Percentiles rank a stretch among this genome's conserved stretches.
These are phyloP conservation scores for Brassica rapa DNA, from an alignment of 345 rosid species.

Conservation along the genomic window DNA sequence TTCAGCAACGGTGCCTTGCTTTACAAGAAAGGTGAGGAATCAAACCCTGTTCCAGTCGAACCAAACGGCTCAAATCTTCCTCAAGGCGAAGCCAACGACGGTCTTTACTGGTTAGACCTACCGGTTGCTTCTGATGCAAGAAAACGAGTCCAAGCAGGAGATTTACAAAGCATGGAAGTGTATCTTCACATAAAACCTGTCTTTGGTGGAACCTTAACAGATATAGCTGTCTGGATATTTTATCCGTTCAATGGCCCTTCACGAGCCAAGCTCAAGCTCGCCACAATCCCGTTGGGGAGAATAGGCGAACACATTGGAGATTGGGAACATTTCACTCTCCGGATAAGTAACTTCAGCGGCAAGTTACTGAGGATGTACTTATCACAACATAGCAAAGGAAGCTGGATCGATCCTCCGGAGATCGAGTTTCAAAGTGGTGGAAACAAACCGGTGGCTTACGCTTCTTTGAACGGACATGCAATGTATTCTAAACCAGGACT, in stretches of 20 bases:
- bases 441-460: conserved; percentile 59
- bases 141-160: conserved; percentile 64
- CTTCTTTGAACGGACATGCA: conserved; percentile 85
- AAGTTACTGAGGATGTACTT: conserved; percentile 56
- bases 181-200: conserved; percentile 72
- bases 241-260: conserved; percentile 86
- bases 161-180: conserved; percentile 52
- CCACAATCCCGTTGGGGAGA: conserved; percentile 55
- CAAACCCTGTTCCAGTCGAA: conserved; percentile 54
- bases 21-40: conserved; percentile 63
- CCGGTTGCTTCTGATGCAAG: conserved; percentile 48
- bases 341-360: conserved; percentile 81
- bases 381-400: conserved; percentile 76
- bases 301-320: conserved; percentile 87
- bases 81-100: conserved; percentile 75
- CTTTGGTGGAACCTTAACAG: conserved; percentile 71
- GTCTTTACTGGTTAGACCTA: conserved; percentile 79
- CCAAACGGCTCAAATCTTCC: conserved; percentile 74
- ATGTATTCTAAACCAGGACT: conserved; percentile 73
- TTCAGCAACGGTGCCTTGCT: conserved; percentile 68
- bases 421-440: conserved; percentile 56
- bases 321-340: conserved; percentile 86
- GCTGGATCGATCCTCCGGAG: conserved; percentile 63
- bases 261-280: conserved; percentile 59
- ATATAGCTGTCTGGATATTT: conserved; percentile 74